Conservation (phyloP, 106 monocot species). For the Dioscorea dumetorum region DNA sequence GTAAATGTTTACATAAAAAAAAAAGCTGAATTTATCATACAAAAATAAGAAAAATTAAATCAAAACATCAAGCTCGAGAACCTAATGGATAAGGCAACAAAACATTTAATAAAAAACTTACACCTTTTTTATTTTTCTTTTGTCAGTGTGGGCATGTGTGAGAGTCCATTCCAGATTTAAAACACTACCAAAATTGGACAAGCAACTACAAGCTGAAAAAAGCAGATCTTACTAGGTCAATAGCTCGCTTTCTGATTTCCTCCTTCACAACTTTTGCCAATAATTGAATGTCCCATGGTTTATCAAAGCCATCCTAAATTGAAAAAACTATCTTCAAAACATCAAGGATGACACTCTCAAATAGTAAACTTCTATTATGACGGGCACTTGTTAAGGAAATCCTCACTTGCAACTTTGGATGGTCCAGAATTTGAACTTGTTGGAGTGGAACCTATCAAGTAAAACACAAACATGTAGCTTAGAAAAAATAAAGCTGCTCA, state of each 20-base stretch:
- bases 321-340: too few relatives aligned
- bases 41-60: too few relatives aligned
- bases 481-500: neutral
- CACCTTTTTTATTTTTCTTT: too few relatives aligned
- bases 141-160: too few relatives aligned
- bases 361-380: too few relatives aligned
- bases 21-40: too few relatives aligned
- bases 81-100: too few relatives aligned
- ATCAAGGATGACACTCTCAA: too few relatives aligned
- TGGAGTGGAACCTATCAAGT: conserved; percentile 53
- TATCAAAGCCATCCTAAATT: conserved; percentile 83
- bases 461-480: neutral
- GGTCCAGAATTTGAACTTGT: conserved; percentile 67
- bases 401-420: conserved; percentile 66
- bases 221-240: conserved; percentile 53
- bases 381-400: neutral
- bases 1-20: neutral
- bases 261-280: conserved; percentile 54
- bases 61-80: too few relatives aligned
- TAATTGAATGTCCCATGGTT: conserved; percentile 63
- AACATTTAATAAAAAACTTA: too few relatives aligned
- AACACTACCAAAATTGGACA: too few relatives aligned
- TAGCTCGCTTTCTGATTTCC: conserved; percentile 27
- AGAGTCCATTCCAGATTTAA: too few relatives aligned
- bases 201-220: neutral